Conservation (phyloP, 225 moss, liverwort and hornwort genomes). For the Neckera pumila region DNA sequence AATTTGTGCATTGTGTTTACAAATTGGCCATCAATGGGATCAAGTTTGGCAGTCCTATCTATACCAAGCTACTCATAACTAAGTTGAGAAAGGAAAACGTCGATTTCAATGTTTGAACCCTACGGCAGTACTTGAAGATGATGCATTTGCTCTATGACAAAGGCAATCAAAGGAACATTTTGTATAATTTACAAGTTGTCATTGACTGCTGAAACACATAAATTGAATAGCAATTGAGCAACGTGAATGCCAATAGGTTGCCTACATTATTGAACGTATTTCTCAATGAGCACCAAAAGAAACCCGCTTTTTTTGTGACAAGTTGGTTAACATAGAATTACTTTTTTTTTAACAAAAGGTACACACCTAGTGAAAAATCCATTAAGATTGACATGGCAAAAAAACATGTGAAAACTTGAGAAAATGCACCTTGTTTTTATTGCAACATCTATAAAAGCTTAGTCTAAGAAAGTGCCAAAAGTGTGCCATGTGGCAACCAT, state of each 20-base stretch:
- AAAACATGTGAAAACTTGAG: too few species aligned
- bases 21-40: background rate
- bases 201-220: fast-evolving
- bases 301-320: too few species aligned
- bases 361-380: too few species aligned
- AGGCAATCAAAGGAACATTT: fast-evolving
- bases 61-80: fast-evolving
- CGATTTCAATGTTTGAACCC: fast-evolving
- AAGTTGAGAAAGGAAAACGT: fast-evolving
- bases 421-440: too few species aligned
- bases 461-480: too few species aligned
- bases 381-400: too few species aligned
- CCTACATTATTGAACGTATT: fast-evolving
- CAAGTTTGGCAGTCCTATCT: fast-evolving
- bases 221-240: fast-evolving
- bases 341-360: too few species aligned
- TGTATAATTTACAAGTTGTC: background rate
- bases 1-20: fast-evolving
- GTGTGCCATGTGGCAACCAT: too few species aligned
- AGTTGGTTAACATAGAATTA: too few species aligned
- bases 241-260: background rate
- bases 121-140: background rate
- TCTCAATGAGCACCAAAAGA: fast-evolving
- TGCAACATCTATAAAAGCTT: too few species aligned
- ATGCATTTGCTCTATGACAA: fast-evolving